Evolutionary conservation across 179 eudicot genomes (phyloP), one percentile per base, ranked within the genome.

Genomic region (Silene coronaria): DNA sequence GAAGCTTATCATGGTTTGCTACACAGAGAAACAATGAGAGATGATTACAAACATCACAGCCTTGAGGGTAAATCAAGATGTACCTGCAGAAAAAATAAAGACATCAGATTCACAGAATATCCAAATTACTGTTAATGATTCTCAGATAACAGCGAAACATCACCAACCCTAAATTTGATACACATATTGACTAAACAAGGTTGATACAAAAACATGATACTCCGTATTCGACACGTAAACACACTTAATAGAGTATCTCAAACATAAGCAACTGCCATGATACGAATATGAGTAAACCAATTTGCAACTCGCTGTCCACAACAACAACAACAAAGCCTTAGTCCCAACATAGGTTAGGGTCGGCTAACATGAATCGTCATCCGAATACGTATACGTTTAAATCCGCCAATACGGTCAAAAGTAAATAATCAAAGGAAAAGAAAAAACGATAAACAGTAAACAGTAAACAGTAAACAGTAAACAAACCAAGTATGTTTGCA

Each of bases 1-100:
- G 97, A 82, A 95, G 97, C 84, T 95, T 92, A 80, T 92, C 99
- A 78, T 92, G 95, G 86, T 91, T 85, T 51, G 95, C 97, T 78
- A 92, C 97, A 79, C 99, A 95, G 16, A 95, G 95, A 86, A 95
- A 95, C 87, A 92, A 86, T 17, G 99, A 95, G 22, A 95, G 93
- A 83, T 92, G 97, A 79, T 92, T 91, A 81, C 89, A 87, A 74
- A 91, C 99, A 82, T 92, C 99, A 82, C 99, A 92, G 24, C 99
- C 97, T 73, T 95, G 97, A 46, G 97, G 99, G 77, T 95, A 95
- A 72, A 95, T 89, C 77, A 95, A 82, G 66, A 94, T 90, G 77
- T 94, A 94, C 98, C 98, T 94, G 86, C 66, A 80, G 81, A 75
- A 8, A 51, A 75, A 80, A 68, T 53, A 75, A 19, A 2, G 21